Conservation (phyloP, 129 eudicot genomes). For the sunflower (Helianthus annuus) region DNA sequence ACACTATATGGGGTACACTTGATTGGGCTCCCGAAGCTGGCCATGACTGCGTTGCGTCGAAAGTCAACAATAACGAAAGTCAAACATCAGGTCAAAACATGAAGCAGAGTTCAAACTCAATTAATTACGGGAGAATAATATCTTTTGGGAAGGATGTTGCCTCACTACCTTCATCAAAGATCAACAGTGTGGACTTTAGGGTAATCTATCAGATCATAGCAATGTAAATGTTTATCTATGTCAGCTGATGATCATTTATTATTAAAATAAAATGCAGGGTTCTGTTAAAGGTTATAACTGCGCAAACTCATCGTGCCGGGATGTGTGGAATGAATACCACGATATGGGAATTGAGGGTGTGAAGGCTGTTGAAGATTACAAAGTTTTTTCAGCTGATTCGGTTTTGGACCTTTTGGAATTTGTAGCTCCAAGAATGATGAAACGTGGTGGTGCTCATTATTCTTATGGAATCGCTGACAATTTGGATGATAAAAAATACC, state of each 20-base stretch:
- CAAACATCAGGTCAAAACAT: background rate
- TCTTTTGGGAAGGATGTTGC: constrained; percentile 16
- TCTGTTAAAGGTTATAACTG: constrained; percentile 63
- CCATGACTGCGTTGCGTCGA: constrained; percentile 3
- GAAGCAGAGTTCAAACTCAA: background rate
- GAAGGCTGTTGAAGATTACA: constrained; percentile 80
- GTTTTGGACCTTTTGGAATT: constrained; percentile 12
- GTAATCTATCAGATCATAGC: background rate
- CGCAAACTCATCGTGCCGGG: constrained; percentile 67
- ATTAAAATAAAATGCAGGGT: constrained; percentile 37
- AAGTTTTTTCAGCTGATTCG: constrained; percentile 47
- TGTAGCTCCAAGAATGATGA: constrained; percentile 18
- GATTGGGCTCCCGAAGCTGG: constrained; percentile 14
- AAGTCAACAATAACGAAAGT: background rate
- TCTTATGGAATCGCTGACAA: constrained; percentile 13
- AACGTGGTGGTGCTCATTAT: constrained; percentile 14
- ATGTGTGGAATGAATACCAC: constrained; percentile 83
- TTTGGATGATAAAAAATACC: constrained; percentile 3
- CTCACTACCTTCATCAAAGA: constrained; percentile 2
- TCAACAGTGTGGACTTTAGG: constrained; percentile 8
- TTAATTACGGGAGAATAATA: constrained; percentile 7
- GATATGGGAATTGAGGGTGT: constrained; percentile 77
- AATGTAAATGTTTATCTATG: too few relatives aligned
- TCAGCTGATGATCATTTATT: too few relatives aligned
- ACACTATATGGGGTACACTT: constrained; percentile 6